Conservation (phyloP, 441 rosid genomes). For the Viola pubescens region DNA sequence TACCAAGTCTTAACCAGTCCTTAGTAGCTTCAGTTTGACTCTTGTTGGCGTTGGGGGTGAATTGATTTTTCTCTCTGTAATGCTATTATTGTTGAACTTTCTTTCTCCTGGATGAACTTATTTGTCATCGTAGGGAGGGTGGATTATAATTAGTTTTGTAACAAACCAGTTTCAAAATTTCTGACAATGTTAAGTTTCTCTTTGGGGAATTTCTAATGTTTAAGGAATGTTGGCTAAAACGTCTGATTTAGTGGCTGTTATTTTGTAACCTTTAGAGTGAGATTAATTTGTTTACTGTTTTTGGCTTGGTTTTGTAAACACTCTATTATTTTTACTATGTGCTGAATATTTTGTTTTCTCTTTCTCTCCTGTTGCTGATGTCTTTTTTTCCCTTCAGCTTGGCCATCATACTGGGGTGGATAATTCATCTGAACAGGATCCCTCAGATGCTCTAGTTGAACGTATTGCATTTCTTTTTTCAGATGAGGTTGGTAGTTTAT, state of each 20-base stretch:
- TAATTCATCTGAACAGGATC: constrained; percentile 52
- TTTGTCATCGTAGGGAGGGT: too few species aligned
- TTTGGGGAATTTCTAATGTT: background rate
- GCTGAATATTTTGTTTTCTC: background rate
- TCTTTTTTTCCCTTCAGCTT: constrained; percentile 47
- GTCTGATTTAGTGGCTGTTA: background rate
- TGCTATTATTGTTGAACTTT: too few species aligned
- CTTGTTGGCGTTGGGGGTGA: too few species aligned
- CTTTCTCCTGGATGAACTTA: too few species aligned
- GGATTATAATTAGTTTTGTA: too few species aligned
- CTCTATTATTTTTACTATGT: background rate
- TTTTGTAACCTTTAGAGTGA: background rate
- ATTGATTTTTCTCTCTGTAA: too few species aligned
- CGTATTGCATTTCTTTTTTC: constrained; percentile 58
- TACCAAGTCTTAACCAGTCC: too few species aligned
- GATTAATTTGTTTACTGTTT: background rate
- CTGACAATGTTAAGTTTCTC: background rate
- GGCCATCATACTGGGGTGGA: constrained; percentile 40
- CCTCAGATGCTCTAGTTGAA: constrained; percentile 49
- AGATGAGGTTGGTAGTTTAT: constrained; percentile 55
- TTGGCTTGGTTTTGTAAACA: background rate
- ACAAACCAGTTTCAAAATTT: background rate
- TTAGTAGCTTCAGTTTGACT: too few species aligned
- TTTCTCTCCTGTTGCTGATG: constrained; percentile 4
- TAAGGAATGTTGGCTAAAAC: background rate